Conservation (phyloP, 73 alveolate genomes). For the Paraurostyla sp. region DNA sequence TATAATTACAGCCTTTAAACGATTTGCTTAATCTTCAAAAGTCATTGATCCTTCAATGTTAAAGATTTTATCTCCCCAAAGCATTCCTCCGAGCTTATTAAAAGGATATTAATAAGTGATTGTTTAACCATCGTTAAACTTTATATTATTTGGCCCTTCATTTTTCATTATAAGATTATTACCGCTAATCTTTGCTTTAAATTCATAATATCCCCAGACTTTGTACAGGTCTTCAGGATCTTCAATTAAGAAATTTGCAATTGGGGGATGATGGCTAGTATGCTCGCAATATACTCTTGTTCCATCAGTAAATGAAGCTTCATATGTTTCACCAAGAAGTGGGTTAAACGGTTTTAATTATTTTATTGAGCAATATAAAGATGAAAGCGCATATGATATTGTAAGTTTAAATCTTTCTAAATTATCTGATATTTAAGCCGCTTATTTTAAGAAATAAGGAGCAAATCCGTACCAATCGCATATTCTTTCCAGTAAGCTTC, state of each 20-base stretch:
- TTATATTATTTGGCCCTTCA: slow-evolving; percentile 77
- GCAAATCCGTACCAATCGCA: slow-evolving; percentile 68
- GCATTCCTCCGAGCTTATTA: slow-evolving; percentile 59
- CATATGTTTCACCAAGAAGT: slow-evolving; percentile 87
- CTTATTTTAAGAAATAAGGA: slow-evolving; percentile 51
- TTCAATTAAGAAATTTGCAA: slow-evolving; percentile 74
- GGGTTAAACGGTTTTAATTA: slow-evolving; percentile 87
- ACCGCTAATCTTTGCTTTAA: slow-evolving; percentile 80
- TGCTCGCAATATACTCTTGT: slow-evolving; percentile 83
- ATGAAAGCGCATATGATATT: slow-evolving; percentile 74
- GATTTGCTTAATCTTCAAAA: slow-evolving; percentile 68
- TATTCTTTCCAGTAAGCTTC: slow-evolving; percentile 62
- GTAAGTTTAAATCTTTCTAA: slow-evolving; percentile 48
- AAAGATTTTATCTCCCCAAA: slow-evolving; percentile 63
- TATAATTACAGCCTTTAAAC: slow-evolving; percentile 54
- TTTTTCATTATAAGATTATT: slow-evolving; percentile 58
- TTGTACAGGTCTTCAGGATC: slow-evolving; percentile 74
- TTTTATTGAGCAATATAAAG: slow-evolving; percentile 62
- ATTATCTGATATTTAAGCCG: slow-evolving; percentile 6
- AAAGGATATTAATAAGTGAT: slow-evolving; percentile 49
- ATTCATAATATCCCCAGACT: slow-evolving; percentile 79
- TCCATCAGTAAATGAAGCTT: slow-evolving; percentile 81
- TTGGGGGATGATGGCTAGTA: slow-evolving; percentile 93
- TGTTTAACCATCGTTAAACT: slow-evolving; percentile 72
- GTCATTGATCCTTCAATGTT: slow-evolving; percentile 60